Base-by-base conservation (phyloP, 2,329 filamentous ascomycete genomes). In the Cladophialophora psammophila region DNA sequence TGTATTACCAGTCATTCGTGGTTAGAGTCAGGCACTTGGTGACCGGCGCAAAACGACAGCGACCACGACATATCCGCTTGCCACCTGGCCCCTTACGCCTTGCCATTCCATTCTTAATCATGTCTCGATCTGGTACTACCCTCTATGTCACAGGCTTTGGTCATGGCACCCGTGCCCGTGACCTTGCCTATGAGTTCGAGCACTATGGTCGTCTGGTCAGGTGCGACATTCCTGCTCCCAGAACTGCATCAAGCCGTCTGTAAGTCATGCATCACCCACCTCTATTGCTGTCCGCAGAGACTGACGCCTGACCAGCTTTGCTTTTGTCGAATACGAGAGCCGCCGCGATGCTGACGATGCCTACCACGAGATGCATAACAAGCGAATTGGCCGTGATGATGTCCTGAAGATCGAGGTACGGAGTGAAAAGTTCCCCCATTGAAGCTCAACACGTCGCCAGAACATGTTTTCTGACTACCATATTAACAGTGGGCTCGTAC, bases 141-240 rank as follows among this genome's bases (percentile, higher is more conserved):
- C 92, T 98, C 75, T 98, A 98, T 86, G 94, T 98, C 82, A 97
- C 94, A 78, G 95, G 95, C 87, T 99, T 99, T 83, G 96, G 94
- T 88, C 93, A 97, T 83, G 93, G 94, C 82, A 97, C 94, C 81
- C 93, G 95, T 86, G 93, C 95, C 81, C 93, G 95, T 89, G 94
- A 99, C 87, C 92, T 98, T 81, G 93, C 94, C 86, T 97, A 96
- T 91, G 94, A 98, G 87, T 98, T 98, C 91, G 94, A 98, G 94
- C 93, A 94, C 93, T 99, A 97, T 84, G 95, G 95, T 73, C 93
- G 95, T 73, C 91, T 99, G 74, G 95, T 99, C 75, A 94, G 95
- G 75, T 99, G 95, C 82, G 95, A 99, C 78, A 99, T 99, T 77
- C 95, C 95, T 73, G 95, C 95, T 69, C 95, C 95, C 61, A 91